Evolutionary conservation across 768 basidiomycete species (phyloP).

Genomic region (Leccinellum luteum): DNA sequence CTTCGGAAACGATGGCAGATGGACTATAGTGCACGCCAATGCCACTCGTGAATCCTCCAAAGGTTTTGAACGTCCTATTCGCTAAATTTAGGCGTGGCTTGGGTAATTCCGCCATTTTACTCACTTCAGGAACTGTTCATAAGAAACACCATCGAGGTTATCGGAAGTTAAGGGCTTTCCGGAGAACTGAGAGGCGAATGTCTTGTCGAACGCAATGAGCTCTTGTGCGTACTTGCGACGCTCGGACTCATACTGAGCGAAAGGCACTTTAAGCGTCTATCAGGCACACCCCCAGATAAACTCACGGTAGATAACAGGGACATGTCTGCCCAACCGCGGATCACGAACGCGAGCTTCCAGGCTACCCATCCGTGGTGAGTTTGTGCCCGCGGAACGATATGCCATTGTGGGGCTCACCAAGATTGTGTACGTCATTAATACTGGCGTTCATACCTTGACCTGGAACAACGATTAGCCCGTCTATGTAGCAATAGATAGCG

Average conservation of each 20-base stretch:
- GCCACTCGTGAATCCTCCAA: constrained; percentile 46
- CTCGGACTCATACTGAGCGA: constrained; percentile 49
- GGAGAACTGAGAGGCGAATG: constrained; percentile 50
- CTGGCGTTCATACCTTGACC: constrained; percentile 55
- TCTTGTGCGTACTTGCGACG: constrained; percentile 53
- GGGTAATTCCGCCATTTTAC: constrained; percentile 3
- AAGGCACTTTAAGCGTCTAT: neutral
- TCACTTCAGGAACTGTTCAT: constrained; percentile 45
- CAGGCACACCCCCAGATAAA: neutral
- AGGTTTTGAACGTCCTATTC: constrained; percentile 42
- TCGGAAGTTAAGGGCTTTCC: constrained; percentile 45
- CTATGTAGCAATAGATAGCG: neutral
- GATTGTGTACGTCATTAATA: constrained; percentile 54
- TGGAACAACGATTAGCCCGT: constrained; percentile 25
- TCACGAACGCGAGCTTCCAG: constrained; percentile 54
- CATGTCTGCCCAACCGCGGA: constrained; percentile 45
- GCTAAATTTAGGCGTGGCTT: neutral
- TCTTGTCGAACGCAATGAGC: constrained; percentile 52
- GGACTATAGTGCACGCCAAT: constrained; percentile 49
- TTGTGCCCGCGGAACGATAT: neutral
- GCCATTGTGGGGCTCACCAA: constrained; percentile 30
- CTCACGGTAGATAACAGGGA: constrained; percentile 47
- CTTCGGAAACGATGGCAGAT: constrained; percentile 36
- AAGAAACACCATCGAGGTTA: constrained; percentile 37
- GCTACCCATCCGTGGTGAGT: constrained; percentile 23